A percentile compares a stretch with the other conserved stretches of the same genome.
Conservation (phyloP, 306 rosid species). For the Psophocarpus tetragonolobus region DNA sequence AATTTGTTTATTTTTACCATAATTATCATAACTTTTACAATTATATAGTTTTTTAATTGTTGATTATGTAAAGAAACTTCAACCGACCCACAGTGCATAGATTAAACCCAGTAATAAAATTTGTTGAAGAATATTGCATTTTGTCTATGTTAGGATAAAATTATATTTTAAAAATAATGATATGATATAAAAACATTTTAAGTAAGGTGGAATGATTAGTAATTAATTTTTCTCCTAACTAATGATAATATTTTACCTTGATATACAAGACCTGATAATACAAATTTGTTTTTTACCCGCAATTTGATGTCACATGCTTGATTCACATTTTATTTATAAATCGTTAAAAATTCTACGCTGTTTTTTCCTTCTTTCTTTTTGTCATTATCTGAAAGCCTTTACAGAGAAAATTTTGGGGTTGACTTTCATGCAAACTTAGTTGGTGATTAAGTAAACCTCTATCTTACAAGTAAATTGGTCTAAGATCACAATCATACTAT, state of each 20-base stretch:
- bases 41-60: too few species aligned
- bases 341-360: not conserved
- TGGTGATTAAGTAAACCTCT: not conserved
- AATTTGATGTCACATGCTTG: not conserved
- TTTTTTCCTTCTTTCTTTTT: too few species aligned
- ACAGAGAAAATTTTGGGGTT: not conserved
- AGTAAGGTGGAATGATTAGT: not conserved
- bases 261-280: not conserved
- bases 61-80: too few species aligned
- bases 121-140: too few species aligned
- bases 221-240: not conserved
- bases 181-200: too few species aligned
- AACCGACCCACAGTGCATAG: too few species aligned
- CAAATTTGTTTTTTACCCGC: not conserved
- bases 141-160: too few species aligned
- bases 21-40: too few species aligned
- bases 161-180: not conserved
- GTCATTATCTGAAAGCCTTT: not conserved
- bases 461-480: not conserved
- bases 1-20: too few species aligned
- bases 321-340: not conserved
- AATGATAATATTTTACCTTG: not conserved
- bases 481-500: not conserved
- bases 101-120: too few species aligned
- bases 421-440: not conserved